phyloP scores from a whole-genome alignment of 1,284 basidiomycete genomes.

The Papiliotrema flavescens region DNA sequence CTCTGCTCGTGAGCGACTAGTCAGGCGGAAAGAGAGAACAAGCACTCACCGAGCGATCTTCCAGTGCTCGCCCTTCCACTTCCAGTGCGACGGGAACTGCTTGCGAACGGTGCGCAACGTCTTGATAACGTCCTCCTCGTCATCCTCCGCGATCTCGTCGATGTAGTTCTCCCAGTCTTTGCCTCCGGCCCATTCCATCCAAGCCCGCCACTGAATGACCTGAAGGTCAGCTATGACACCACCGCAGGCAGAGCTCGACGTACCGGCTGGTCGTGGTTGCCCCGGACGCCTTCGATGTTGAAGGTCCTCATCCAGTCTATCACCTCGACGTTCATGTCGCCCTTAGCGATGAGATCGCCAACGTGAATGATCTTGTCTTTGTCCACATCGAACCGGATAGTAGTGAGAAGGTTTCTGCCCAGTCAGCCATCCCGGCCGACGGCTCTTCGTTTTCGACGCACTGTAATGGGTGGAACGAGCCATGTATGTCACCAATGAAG shows the following conservation, averaged over 20 bases:
- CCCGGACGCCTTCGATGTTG: conserved; percentile 70
- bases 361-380: conserved; percentile 70
- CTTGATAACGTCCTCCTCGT: conserved; percentile 12
- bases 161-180: conserved; percentile 26
- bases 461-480: conserved; percentile 66
- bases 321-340: conserved; percentile 61
- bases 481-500: conserved; percentile 80
- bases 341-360: conserved; percentile 76
- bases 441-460: conserved; percentile 44
- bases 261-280: conserved; percentile 77
- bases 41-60: conserved; percentile 58
- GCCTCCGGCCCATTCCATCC: conserved; percentile 57
- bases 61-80: conserved; percentile 71
- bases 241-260: background rate
- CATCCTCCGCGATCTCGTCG: conserved; percentile 16
- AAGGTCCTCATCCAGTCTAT: conserved; percentile 62
- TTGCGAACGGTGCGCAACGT: conserved; percentile 18
- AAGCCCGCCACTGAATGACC: conserved; percentile 78
- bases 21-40: background rate
- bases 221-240: conserved; percentile 30
- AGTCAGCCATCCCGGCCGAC: background rate
- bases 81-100: conserved; percentile 55
- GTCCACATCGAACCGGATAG: conserved; percentile 58
- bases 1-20: conserved; percentile 35
- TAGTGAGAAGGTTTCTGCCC: conserved; percentile 59